Percentiles rank a stretch among this genome's conserved stretches.
Conservation (phyloP, 768 basidiomycete species). For the Podaxis sp. region DNA sequence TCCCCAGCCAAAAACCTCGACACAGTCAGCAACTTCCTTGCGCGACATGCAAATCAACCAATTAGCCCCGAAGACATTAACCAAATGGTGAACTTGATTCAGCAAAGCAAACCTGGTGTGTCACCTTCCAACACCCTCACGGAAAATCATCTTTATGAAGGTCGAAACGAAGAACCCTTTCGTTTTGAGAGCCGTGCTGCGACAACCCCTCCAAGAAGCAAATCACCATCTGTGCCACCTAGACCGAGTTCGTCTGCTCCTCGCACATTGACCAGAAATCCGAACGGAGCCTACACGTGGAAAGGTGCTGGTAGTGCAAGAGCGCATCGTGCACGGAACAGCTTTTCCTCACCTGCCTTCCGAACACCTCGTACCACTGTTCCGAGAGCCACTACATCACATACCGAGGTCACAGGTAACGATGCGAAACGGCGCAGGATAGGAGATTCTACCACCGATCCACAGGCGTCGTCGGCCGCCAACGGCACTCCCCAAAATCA, state of each 20-base stretch:
- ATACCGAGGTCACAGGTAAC: conserved; percentile 19
- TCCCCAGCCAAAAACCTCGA: conserved; percentile 43
- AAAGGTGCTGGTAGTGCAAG: conserved; percentile 76
- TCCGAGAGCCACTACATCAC: conserved; percentile 29
- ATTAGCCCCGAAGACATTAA: conserved; percentile 53
- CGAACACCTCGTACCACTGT: conserved; percentile 48
- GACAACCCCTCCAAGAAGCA: conserved; percentile 37
- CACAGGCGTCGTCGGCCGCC: conserved; percentile 21
- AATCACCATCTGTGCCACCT: conserved; percentile 27
- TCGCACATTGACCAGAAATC: conserved; percentile 61
- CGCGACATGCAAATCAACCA: conserved; percentile 42
- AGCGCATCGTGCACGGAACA: conserved; percentile 48
- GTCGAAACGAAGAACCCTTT: conserved; percentile 51
- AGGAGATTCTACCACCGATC: conserved; percentile 33
- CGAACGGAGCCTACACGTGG: conserved; percentile 73
- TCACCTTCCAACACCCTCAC: conserved; percentile 53
- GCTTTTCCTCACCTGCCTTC: conserved; percentile 74
- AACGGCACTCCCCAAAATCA: conserved; percentile 14
- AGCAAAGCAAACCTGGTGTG: conserved; percentile 49
- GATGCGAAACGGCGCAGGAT: conserved; percentile 66
- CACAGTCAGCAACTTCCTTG: conserved; percentile 46
- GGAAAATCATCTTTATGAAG: conserved; percentile 32
- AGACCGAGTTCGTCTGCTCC: conserved; percentile 32
- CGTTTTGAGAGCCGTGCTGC: conserved; percentile 55
- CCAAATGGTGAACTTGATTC: conserved; percentile 53